Evolutionary conservation across 2,329 filamentous ascomycete genomes (phyloP).

Genomic region (Scytalidium lignicola): DNA sequence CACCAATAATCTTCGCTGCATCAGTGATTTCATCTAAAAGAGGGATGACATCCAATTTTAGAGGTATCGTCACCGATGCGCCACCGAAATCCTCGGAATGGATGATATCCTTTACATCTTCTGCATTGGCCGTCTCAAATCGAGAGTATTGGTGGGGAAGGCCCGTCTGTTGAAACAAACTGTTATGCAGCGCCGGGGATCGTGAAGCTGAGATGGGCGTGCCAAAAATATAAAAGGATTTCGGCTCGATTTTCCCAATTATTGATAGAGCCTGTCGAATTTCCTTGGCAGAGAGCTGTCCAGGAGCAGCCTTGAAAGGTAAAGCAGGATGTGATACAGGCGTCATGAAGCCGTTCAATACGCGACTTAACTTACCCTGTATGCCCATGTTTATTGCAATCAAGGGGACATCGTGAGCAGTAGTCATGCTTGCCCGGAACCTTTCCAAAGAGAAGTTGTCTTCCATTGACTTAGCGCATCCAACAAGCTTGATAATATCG

Average conservation of each 20-base stretch:
- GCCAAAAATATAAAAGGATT: constrained; percentile 83
- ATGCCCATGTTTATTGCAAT: constrained; percentile 96
- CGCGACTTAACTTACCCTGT: constrained; percentile 79
- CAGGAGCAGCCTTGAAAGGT: constrained; percentile 91
- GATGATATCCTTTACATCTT: constrained; percentile 61
- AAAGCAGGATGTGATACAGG: constrained; percentile 85
- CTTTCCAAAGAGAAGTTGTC: constrained; percentile 82
- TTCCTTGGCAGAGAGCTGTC: constrained; percentile 84
- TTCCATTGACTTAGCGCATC: constrained; percentile 66
- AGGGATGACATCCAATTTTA: constrained; percentile 84
- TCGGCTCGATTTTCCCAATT: constrained; percentile 70
- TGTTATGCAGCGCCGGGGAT: constrained; percentile 86
- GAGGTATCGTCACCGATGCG: constrained; percentile 89
- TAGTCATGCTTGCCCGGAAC: constrained; percentile 73
- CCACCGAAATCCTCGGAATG: constrained; percentile 75
- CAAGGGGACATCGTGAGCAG: constrained; percentile 71
- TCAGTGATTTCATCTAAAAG: constrained; percentile 75
- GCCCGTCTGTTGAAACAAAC: constrained; percentile 69
- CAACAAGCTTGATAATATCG: constrained; percentile 91
- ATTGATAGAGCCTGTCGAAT: constrained; percentile 75
- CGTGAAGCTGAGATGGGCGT: constrained; percentile 76
- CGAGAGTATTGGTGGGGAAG: constrained; percentile 78
- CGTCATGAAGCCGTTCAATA: constrained; percentile 89
- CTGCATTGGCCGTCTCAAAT: constrained; percentile 65
- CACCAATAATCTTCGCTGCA: constrained; percentile 78